Percentiles rank a stretch among this genome's conserved stretches.
Evolutionary conservation across 495 filamentous ascomycete genomes (phyloP).

Genomic region (Penicillium odoratum): DNA sequence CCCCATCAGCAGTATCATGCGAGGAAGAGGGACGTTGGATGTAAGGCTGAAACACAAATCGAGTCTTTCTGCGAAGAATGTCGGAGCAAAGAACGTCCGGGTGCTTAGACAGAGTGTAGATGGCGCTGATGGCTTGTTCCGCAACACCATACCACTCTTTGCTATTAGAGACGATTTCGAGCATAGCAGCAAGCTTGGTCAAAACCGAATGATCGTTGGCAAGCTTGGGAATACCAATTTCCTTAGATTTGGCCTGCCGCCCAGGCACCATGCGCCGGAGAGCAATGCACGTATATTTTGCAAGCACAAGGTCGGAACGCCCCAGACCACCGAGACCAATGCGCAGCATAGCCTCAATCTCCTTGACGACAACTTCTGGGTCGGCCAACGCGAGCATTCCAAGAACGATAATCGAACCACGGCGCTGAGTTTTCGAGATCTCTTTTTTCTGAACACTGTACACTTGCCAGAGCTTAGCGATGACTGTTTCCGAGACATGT

Average conservation of each 20-base stretch:
- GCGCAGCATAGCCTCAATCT: conserved; percentile 90
- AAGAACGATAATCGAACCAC: conserved; percentile 92
- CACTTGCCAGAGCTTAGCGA: conserved; percentile 94
- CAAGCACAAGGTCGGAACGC: conserved; percentile 77
- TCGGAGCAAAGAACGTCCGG: conserved; percentile 93
- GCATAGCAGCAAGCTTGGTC: conserved; percentile 73
- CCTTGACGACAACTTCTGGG: conserved; percentile 86
- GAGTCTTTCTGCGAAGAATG: conserved; percentile 84
- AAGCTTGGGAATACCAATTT: conserved; percentile 73
- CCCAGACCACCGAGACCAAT: conserved; percentile 85
- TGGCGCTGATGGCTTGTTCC: conserved; percentile 93
- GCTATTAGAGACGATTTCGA: conserved; percentile 79
- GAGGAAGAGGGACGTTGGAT: conserved; percentile 36
- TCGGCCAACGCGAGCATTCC: conserved; percentile 95
- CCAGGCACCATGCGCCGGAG: conserved; percentile 86
- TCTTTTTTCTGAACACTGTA: conserved; percentile 92
- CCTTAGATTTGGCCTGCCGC: conserved; percentile 67
- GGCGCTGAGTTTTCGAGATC: conserved; percentile 87
- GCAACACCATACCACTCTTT: conserved; percentile 98
- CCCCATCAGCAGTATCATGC: conserved; percentile 28
- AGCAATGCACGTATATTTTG: conserved; percentile 93
- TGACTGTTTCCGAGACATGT: conserved; percentile 79
- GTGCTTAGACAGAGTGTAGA: conserved; percentile 92
- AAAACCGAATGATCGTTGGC: conserved; percentile 90
- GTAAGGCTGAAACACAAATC: conserved; percentile 65